phyloP scores from a whole-genome alignment of 139 green algal genomes.

The Zygnema cylindricum region DNA sequence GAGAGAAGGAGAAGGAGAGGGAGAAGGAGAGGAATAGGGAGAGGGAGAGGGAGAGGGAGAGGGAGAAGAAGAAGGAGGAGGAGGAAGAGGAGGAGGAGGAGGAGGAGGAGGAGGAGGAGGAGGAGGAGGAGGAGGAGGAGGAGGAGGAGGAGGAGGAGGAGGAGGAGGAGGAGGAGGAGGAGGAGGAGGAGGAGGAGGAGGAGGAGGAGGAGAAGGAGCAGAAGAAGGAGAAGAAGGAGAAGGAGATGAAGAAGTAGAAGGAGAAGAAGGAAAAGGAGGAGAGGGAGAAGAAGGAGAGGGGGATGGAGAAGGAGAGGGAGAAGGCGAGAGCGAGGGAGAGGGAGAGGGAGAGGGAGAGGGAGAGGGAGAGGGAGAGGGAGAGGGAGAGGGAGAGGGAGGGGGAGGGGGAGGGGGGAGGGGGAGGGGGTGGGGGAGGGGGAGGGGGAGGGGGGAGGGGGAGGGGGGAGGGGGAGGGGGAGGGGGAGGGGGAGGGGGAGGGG shows the following conservation, averaged over 20 bases:
- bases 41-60: neutral
- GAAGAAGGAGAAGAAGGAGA: too few species aligned
- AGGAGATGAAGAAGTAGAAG: neutral
- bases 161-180: neutral
- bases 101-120: neutral
- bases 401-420: too few species aligned
- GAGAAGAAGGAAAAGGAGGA: neutral
- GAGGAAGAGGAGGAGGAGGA: neutral
- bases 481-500: too few species aligned
- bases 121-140: neutral
- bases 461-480: too few species aligned
- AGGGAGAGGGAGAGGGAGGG: too few species aligned
- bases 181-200: neutral
- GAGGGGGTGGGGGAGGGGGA: too few species aligned
- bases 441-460: too few species aligned
- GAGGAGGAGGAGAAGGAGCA: neutral
- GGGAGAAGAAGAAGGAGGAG: neutral
- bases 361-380: too few species aligned
- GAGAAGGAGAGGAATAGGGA: neutral
- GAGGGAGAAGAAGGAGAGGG: neutral
- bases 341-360: conserved; percentile 5
- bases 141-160: neutral
- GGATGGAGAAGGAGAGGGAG: neutral
- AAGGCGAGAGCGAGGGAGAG: too few species aligned
- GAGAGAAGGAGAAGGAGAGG: too few species aligned